phyloP scores from a whole-genome alignment of 139 green algal genomes.

The Micromonas commoda region DNA sequence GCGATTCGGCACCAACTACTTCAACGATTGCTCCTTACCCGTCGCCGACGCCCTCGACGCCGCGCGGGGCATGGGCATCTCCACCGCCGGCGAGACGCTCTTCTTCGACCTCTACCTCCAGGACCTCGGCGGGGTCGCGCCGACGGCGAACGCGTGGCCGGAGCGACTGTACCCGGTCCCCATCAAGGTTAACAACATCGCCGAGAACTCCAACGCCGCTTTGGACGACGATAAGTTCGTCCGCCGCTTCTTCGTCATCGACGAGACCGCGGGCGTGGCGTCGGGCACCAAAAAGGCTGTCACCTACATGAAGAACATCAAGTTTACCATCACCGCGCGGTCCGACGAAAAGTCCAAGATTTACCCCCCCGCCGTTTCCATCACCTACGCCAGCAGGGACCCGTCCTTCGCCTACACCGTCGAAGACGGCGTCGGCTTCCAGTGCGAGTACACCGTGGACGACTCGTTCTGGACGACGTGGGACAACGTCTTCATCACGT shows the following conservation, averaged over 20 bases:
- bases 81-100: not conserved
- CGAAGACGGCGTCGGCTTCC: not conserved
- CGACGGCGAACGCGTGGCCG: not conserved
- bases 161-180: not conserved
- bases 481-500: not conserved
- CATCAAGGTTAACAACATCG: not conserved
- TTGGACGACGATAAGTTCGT: not conserved
- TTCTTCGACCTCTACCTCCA: not conserved
- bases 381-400: not conserved
- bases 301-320: not conserved
- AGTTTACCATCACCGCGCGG: not conserved
- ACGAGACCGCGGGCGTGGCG: not conserved
- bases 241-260: not conserved
- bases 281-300: not conserved
- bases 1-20: constrained; percentile 7
- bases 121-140: not conserved
- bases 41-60: not conserved
- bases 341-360: not conserved
- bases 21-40: constrained; percentile 4
- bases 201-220: not conserved
- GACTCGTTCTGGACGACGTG: constrained; percentile 9
- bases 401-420: not conserved
- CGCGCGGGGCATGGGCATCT: not conserved
- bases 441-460: too few species aligned
- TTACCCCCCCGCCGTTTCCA: not conserved